Percentiles rank a stretch among this genome's conserved stretches.
Evolutionary conservation across 768 basidiomycete species (phyloP).

Genomic region (Auricularia cornea): DNA sequence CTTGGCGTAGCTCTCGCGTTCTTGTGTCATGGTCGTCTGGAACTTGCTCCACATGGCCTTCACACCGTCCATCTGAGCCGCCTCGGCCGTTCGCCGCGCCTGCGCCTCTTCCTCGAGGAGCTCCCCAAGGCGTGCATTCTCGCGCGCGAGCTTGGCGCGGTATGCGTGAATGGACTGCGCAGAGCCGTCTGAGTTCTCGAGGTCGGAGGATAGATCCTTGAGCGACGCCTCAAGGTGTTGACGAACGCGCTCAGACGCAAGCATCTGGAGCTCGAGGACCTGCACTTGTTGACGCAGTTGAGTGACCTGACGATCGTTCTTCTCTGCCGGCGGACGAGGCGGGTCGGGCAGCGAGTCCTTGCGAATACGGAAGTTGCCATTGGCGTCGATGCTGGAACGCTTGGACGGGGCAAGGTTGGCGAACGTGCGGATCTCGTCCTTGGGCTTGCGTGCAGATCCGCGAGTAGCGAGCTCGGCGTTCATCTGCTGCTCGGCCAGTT

Average conservation of each 20-base stretch:
- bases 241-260: slow-evolving; percentile 56
- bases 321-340: slow-evolving; percentile 17
- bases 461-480: slow-evolving; percentile 41
- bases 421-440: slow-evolving; percentile 27
- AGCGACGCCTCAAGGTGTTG: slow-evolving; percentile 55
- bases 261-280: slow-evolving; percentile 58
- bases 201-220: slow-evolving; percentile 48
- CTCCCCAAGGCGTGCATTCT: slow-evolving; percentile 47
- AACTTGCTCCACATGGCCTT: slow-evolving; percentile 62
- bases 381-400: slow-evolving; percentile 21
- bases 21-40: slow-evolving; percentile 47
- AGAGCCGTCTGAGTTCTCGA: slow-evolving; percentile 58
- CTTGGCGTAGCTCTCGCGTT: slow-evolving; percentile 53
- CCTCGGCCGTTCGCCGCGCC: slow-evolving; percentile 50
- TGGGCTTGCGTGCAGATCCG: slow-evolving; percentile 16
- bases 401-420: slow-evolving; percentile 44
- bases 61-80: slow-evolving; percentile 54
- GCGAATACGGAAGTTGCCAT: slow-evolving; percentile 27
- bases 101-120: slow-evolving; percentile 56
- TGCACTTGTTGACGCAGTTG: slow-evolving; percentile 57
- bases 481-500: slow-evolving; percentile 50
- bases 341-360: slow-evolving; percentile 28
- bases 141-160: slow-evolving; percentile 45
- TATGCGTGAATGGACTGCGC: slow-evolving; percentile 53
- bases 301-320: slow-evolving; percentile 38